A percentile compares a stretch with the other conserved stretches of the same genome.
Evolutionary conservation across 2,329 filamentous ascomycete species (phyloP).

Genomic region (Penicillium sp.): DNA sequence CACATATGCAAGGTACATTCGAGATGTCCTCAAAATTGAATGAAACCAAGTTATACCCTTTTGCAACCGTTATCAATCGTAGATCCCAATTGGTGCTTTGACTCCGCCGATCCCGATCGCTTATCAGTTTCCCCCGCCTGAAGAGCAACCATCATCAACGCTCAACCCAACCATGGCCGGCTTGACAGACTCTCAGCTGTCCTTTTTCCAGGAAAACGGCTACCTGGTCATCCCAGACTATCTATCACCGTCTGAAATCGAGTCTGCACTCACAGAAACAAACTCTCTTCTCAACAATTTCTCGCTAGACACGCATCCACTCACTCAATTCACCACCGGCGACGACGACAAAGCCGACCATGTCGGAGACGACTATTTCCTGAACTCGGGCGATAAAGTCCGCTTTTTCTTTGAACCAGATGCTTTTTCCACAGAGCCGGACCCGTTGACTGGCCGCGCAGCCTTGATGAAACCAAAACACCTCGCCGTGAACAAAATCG

Average conservation of each 20-base stretch:
- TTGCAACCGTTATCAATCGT: neutral
- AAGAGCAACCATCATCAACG: neutral
- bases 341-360: conserved; percentile 61
- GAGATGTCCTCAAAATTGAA: neutral
- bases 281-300: conserved; percentile 67
- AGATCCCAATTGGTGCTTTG: neutral
- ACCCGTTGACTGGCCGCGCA: conserved; percentile 48
- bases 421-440: conserved; percentile 45
- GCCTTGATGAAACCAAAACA: conserved; percentile 70
- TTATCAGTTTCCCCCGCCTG: neutral
- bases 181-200: conserved; percentile 65
- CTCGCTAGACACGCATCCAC: conserved; percentile 73
- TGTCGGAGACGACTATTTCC: conserved; percentile 92
- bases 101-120: neutral
- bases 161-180: conserved; percentile 37
- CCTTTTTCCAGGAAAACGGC: conserved; percentile 71
- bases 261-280: conserved; percentile 67
- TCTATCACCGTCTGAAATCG: conserved; percentile 60
- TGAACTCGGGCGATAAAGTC: conserved; percentile 81
- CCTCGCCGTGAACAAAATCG: conserved; percentile 82
- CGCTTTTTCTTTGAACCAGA: conserved; percentile 98
- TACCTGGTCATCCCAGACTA: conserved; percentile 82
- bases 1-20: neutral
- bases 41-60: neutral
- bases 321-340: conserved; percentile 90